phyloP scores from a whole-genome alignment of 2,329 filamentous ascomycete genomes.

The Dactylellina leptospora region DNA sequence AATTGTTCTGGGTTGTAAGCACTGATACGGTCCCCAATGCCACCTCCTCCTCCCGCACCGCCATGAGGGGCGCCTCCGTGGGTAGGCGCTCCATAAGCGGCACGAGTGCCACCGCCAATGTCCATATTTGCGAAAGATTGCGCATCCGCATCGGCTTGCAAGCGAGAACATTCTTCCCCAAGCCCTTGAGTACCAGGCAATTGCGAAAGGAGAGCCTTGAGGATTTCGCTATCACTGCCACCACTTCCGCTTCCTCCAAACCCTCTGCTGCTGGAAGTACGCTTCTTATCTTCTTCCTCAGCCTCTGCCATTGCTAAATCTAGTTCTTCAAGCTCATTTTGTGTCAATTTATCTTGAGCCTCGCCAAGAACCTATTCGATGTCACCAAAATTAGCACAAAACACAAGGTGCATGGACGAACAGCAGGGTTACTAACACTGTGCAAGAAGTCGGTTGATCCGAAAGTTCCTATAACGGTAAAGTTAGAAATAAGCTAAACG shows the following conservation, averaged over 20 bases:
- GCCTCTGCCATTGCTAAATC: conserved; percentile 77
- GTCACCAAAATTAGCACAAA: background rate
- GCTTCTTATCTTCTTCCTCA: conserved; percentile 62
- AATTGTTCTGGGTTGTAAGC: conserved; percentile 70
- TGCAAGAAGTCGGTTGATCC: conserved; percentile 86
- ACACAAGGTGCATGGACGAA: background rate
- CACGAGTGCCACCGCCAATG: conserved; percentile 62
- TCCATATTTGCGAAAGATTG: conserved; percentile 79
- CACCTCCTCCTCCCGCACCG: background rate
- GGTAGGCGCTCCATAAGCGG: conserved; percentile 14
- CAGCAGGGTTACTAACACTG: conserved; percentile 63
- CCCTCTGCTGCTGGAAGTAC: conserved; percentile 44
- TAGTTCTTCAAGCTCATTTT: conserved; percentile 83
- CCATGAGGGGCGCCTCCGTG: background rate
- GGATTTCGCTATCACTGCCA: conserved; percentile 68
- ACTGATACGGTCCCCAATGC: conserved; percentile 15
- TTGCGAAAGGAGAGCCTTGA: conserved; percentile 81
- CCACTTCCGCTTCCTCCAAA: conserved; percentile 35
- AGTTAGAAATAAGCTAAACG: no score
- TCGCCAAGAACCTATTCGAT: conserved; percentile 66
- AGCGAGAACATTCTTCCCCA: conserved; percentile 76
- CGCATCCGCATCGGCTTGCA: conserved; percentile 76
- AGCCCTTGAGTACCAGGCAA: conserved; percentile 79
- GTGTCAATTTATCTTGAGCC: conserved; percentile 83
- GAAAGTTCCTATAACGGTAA: conserved; percentile 66